Evolutionary conservation across 257 asterid genomes (phyloP).

Genomic region (Asclepias syriaca): DNA sequence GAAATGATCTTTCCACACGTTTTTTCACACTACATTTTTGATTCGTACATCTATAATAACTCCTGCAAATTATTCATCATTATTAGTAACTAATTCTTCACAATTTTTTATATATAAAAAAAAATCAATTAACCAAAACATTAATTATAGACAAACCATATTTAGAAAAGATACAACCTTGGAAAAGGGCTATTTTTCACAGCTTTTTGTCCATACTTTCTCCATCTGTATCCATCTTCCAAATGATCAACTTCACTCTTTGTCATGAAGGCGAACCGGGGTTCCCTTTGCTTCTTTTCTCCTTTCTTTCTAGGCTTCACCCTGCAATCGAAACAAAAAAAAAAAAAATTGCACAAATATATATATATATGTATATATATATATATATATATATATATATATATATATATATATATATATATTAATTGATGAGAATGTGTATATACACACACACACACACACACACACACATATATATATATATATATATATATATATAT

Average conservation of each 20-base stretch:
- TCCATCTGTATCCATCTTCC: conserved; percentile 90
- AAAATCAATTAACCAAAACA: too few species aligned
- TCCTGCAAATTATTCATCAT: conserved; percentile 31
- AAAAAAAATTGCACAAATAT: too few species aligned
- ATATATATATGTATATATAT: too few species aligned
- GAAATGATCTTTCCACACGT: conserved; percentile 69
- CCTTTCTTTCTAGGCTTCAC: conserved; percentile 42
- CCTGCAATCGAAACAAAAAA: conserved; percentile 17
- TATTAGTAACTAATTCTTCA: too few species aligned
- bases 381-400: too few species aligned
- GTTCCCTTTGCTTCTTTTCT: conserved; percentile 52
- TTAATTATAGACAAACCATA: not conserved
- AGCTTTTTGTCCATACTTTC: conserved; percentile 85
- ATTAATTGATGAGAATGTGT: too few species aligned
- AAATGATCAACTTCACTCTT: conserved; percentile 75
- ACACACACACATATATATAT: too few species aligned
- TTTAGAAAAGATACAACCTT: conserved; percentile 35
- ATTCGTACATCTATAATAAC: conserved; percentile 77
- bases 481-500: too few species aligned
- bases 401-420: too few species aligned
- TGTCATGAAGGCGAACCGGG: conserved; percentile 70
- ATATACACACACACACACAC: too few species aligned
- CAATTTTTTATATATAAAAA: too few species aligned
- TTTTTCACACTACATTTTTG: conserved; percentile 81
- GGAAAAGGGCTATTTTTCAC: conserved; percentile 87